These are phyloP conservation scores for Alloascoidea hylecoeti DNA, from an alignment of 805 yeast species.

Conservation along the genomic window DNA sequence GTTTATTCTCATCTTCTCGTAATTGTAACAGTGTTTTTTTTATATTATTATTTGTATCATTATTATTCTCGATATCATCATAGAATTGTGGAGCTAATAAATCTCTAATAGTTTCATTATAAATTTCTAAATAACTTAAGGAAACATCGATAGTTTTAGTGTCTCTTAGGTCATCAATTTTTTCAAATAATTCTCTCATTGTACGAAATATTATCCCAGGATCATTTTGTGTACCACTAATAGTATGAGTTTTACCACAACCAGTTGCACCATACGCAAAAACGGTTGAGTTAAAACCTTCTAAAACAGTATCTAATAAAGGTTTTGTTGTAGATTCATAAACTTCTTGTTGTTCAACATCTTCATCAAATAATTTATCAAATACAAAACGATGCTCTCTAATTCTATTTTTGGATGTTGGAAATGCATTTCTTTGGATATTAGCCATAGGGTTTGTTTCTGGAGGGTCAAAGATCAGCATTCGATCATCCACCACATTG, in stretches of 20 bases:
- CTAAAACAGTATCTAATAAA: constrained; percentile 56
- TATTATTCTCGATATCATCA: constrained; percentile 27
- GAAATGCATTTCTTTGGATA: constrained; percentile 27
- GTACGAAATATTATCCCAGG: constrained; percentile 78
- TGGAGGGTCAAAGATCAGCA: constrained; percentile 81
- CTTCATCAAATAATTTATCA: constrained; percentile 63
- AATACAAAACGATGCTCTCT: constrained; percentile 73
- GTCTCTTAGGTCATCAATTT: constrained; percentile 41
- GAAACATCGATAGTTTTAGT: constrained; percentile 44
- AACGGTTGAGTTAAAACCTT: constrained; percentile 82
- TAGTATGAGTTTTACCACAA: constrained; percentile 93
- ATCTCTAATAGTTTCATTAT: constrained; percentile 82
- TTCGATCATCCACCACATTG: constrained; percentile 69
- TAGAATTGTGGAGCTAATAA: constrained; percentile 42
- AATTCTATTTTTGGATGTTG: constrained; percentile 24
- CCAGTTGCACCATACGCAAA: constrained; percentile 98
- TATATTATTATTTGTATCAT: background rate
- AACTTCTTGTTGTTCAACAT: constrained; percentile 51
- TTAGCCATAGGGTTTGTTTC: constrained; percentile 45
- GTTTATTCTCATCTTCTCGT: constrained; percentile 55
- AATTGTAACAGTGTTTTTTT: constrained; percentile 17
- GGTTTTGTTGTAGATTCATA: constrained; percentile 57
- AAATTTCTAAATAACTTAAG: constrained; percentile 61
- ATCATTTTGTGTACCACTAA: constrained; percentile 53
- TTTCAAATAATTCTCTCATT: constrained; percentile 56